These are phyloP conservation scores for Carex littledalei DNA, from an alignment of 176 grass and related monocot genomes.

Conservation along the genomic window DNA sequence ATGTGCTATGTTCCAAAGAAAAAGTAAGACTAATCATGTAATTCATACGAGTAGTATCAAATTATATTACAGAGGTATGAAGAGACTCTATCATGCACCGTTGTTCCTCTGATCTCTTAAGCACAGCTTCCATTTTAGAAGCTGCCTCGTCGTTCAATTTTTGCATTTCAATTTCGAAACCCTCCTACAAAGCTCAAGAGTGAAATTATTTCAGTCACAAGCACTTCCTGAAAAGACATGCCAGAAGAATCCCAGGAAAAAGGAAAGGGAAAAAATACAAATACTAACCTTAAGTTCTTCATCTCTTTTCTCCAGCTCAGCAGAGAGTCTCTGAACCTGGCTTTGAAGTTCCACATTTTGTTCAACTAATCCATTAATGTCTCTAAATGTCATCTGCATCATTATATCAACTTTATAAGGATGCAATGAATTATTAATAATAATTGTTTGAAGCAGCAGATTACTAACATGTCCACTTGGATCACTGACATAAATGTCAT, in stretches of 20 bases:
- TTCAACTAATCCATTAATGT: slow-evolving; percentile 72
- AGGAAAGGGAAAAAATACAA: not conserved
- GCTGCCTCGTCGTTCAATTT: slow-evolving; percentile 50
- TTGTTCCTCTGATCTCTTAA: slow-evolving; percentile 95
- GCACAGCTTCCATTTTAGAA: slow-evolving; percentile 70
- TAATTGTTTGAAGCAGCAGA: not conserved
- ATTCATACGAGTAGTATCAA: not conserved
- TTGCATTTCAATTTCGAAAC: slow-evolving; percentile 71
- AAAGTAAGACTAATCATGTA: not conserved
- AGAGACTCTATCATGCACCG: slow-evolving; percentile 91
- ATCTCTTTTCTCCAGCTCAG: slow-evolving; percentile 62
- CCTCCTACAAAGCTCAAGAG: slow-evolving; percentile 52
- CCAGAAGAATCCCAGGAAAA: not conserved
- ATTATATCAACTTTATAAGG: slow-evolving; percentile 16
- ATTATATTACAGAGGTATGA: slow-evolving; percentile 66
- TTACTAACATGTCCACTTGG: slow-evolving; percentile 36
- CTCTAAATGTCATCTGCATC: slow-evolving; percentile 77
- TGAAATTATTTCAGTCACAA: not conserved
- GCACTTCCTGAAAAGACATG: not conserved
- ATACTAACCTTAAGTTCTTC: slow-evolving; percentile 62
- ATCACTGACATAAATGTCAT: slow-evolving; percentile 16
- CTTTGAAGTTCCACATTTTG: slow-evolving; percentile 88
- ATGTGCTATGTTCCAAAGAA: slow-evolving; percentile 2
- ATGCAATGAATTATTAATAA: not conserved
- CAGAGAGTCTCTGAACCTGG: slow-evolving; percentile 63